A percentile compares a stretch with the other conserved stretches of the same genome.
Evolutionary conservation across 371 early-diverging fungal genomes (phyloP).

Genomic region (Syncephalastrum racemosum): DNA sequence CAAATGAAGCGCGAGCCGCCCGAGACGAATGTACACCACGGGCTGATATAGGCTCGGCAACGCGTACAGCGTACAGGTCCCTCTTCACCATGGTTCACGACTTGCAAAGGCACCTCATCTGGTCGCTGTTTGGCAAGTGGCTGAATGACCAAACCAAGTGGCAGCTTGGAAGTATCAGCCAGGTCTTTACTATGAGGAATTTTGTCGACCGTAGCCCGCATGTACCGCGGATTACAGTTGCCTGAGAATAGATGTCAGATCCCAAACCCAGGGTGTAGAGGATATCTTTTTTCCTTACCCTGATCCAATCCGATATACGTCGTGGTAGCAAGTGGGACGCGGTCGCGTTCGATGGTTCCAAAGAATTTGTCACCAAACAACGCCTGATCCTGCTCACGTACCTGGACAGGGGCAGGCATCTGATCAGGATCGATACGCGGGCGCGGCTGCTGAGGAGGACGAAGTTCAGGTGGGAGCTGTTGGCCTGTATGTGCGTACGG

Average conservation of each 20-base stretch:
- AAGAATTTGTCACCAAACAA: constrained; percentile 67
- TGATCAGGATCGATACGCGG: constrained; percentile 92
- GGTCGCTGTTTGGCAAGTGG: constrained; percentile 81
- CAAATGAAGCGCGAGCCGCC: constrained; percentile 92
- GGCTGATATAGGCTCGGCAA: constrained; percentile 95
- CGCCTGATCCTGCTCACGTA: constrained; percentile 83
- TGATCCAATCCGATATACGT: constrained; percentile 89
- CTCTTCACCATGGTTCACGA: constrained; percentile 86
- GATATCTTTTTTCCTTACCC: constrained; percentile 40
- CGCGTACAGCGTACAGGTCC: constrained; percentile 93
- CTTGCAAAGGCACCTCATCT: constrained; percentile 80
- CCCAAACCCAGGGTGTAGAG: constrained; percentile 1
- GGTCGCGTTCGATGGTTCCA: constrained; percentile 71
- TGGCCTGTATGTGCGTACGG: constrained; percentile 35
- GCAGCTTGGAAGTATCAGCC: constrained; percentile 73
- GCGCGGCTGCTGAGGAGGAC: constrained; percentile 51
- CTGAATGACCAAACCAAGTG: constrained; percentile 89
- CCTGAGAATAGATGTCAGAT: constrained; percentile 41
- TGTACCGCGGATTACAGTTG: constrained; percentile 90
- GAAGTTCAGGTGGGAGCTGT: constrained; percentile 33
- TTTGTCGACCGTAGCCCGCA: constrained; percentile 88
- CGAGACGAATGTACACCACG: constrained; percentile 82
- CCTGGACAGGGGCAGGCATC: constrained; percentile 91
- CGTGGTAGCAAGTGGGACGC: constrained; percentile 85
- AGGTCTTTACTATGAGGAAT: constrained; percentile 87